These are phyloP conservation scores for Pseudisothecium myosuroides DNA, from an alignment of 225 moss, liverwort and hornwort species.

Conservation along the genomic window DNA sequence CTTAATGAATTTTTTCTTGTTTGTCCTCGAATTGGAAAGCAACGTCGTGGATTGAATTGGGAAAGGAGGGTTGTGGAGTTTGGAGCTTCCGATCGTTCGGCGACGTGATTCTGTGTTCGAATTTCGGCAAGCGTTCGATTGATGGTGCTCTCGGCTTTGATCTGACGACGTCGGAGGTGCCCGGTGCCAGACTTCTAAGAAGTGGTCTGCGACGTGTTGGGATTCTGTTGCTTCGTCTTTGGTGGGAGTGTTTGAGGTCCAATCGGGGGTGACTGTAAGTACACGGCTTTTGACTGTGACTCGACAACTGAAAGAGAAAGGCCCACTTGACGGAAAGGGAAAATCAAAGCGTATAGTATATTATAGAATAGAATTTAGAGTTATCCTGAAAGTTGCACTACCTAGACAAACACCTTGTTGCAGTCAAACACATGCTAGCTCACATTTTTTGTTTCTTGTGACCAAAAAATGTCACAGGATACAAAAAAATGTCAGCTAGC, in stretches of 20 bases:
- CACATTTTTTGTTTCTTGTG: accelerated
- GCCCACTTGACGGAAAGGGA: neutral
- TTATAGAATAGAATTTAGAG: neutral
- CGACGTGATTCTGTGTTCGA: neutral
- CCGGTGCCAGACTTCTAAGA: no score
- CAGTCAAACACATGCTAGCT: no score
- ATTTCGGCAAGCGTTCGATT: neutral
- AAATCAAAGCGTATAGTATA: no score
- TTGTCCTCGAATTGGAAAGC: neutral
- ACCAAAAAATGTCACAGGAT: accelerated
- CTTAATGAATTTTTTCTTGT: neutral
- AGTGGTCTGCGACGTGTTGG: neutral
- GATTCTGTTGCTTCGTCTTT: neutral
- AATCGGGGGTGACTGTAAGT: neutral
- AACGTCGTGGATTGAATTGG: neutral
- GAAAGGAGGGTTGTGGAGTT: neutral
- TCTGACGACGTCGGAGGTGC: neutral
- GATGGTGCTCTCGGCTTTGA: neutral
- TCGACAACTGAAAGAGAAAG: neutral
- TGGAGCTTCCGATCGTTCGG: neutral
- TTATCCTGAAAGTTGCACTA: neutral
- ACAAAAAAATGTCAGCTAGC: accelerated
- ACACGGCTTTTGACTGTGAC: neutral
- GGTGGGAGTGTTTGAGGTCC: neutral
- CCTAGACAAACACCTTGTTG: no score